phyloP scores from a whole-genome alignment of 192 early-diverging fungal genomes.

The Coemansia sp. region DNA sequence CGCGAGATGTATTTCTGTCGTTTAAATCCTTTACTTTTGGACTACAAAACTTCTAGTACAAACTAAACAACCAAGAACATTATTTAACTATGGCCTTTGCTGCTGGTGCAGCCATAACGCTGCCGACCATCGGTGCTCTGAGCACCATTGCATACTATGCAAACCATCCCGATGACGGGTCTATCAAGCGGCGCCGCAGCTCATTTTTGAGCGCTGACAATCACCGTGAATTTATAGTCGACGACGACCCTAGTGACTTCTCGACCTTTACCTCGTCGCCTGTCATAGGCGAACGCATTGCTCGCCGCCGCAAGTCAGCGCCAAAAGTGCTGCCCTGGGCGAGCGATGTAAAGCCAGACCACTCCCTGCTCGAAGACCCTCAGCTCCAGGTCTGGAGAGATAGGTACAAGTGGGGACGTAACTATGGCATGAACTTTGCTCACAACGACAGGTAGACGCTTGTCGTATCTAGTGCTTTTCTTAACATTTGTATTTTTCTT shows the following conservation, averaged over 20 bases:
- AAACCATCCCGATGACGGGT: slow-evolving; percentile 26
- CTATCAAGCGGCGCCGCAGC: slow-evolving; percentile 18
- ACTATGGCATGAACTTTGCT: slow-evolving; percentile 53
- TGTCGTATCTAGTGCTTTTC: neutral
- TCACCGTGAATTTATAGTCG: slow-evolving; percentile 34
- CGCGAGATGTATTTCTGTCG: no score
- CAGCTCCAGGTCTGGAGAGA: slow-evolving; percentile 49
- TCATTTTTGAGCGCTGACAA: slow-evolving; percentile 19
- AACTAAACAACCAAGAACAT: no score
- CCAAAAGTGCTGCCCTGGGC: neutral
- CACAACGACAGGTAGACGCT: slow-evolving; percentile 37
- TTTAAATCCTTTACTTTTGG: no score
- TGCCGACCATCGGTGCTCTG: slow-evolving; percentile 39
- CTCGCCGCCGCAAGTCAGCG: slow-evolving; percentile 25
- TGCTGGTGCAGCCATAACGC: slow-evolving; percentile 51
- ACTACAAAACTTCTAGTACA: no score
- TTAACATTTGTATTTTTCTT: neutral
- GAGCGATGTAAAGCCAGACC: slow-evolving; percentile 26
- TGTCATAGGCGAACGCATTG: slow-evolving; percentile 15
- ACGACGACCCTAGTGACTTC: slow-evolving; percentile 53
- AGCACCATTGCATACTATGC: slow-evolving; percentile 47
- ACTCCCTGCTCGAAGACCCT: slow-evolving; percentile 43
- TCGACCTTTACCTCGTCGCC: slow-evolving; percentile 43
- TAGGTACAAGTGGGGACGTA: slow-evolving; percentile 51
- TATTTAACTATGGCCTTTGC: slow-evolving; percentile 42